Percentiles rank a stretch among this genome's conserved stretches.
Evolutionary conservation across 1,139 yeast species (phyloP).

Genomic region (Meyerozyma athensensis): DNA sequence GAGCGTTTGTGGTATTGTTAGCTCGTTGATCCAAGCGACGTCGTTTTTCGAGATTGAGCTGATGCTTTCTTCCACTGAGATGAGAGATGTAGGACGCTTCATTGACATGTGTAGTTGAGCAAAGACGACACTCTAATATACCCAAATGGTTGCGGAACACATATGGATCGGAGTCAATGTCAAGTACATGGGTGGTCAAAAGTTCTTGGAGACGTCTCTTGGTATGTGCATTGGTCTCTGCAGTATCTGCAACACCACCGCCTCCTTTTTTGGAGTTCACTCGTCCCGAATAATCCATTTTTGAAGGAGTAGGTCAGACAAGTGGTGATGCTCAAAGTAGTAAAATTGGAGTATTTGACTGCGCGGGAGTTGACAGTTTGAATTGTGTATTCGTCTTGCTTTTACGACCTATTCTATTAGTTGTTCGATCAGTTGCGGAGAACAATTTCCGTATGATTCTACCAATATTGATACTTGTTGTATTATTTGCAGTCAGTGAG

Average conservation of each 20-base stretch:
- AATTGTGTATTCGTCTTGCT: too few species aligned
- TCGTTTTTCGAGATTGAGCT: slow-evolving; percentile 59
- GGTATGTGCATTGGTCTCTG: slow-evolving; percentile 63
- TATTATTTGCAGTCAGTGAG: too few species aligned
- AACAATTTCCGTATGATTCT: too few species aligned
- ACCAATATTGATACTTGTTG: too few species aligned
- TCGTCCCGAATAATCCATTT: slow-evolving; percentile 44
- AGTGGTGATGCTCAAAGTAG: not conserved
- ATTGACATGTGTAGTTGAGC: slow-evolving; percentile 68
- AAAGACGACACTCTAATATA: slow-evolving; percentile 66
- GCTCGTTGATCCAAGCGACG: slow-evolving; percentile 35
- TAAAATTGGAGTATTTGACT: too few species aligned
- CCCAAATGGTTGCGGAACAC: slow-evolving; percentile 73
- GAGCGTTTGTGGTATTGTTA: slow-evolving; percentile 1
- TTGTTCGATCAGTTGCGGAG: too few species aligned
- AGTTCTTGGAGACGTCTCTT: slow-evolving; percentile 61
- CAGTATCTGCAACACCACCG: slow-evolving; percentile 74
- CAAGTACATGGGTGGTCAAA: slow-evolving; percentile 53
- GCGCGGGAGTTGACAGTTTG: too few species aligned
- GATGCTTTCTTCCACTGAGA: slow-evolving; percentile 76
- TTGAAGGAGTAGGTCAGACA: not conserved
- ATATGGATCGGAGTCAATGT: slow-evolving; percentile 73
- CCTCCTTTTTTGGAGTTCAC: slow-evolving; percentile 43
- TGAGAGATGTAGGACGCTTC: slow-evolving; percentile 79
- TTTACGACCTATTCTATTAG: too few species aligned